Percentiles rank a stretch among this genome's conserved stretches.
These are phyloP conservation scores for Globisporangium canariense DNA, from an alignment of 352 stramenopile species.

Conservation along the genomic window DNA sequence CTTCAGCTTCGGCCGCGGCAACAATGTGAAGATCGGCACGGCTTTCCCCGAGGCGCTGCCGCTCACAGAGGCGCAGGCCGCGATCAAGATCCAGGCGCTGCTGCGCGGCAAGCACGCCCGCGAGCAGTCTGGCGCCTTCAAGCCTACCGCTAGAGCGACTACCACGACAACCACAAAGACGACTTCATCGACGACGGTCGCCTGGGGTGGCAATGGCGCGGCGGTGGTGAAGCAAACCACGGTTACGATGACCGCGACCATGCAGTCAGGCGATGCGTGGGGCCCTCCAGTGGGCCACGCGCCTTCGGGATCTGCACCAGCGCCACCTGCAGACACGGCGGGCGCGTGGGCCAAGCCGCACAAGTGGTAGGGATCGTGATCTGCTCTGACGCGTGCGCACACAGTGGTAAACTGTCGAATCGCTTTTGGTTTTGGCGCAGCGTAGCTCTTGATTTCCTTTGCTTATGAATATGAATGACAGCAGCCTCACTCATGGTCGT, in stretches of 20 bases:
- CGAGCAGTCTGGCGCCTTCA: constrained; percentile 18
- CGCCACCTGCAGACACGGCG: constrained; percentile 12
- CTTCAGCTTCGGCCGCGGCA: constrained; percentile 73
- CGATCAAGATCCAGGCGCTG: constrained; percentile 70
- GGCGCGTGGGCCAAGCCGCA: constrained; percentile 61
- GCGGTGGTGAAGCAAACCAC: constrained; percentile 9
- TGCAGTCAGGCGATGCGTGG: constrained; percentile 16
- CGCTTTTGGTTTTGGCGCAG: not conserved
- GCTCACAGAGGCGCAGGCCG: constrained; percentile 66
- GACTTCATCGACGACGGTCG: constrained; percentile 7
- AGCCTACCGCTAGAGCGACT: not conserved
- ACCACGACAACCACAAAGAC: constrained; percentile 10
- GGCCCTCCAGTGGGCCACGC: constrained; percentile 24
- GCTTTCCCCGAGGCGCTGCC: constrained; percentile 76
- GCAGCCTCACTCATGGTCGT: not conserved
- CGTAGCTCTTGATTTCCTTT: not conserved
- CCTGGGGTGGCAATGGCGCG: constrained; percentile 16
- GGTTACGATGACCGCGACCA: constrained; percentile 13
- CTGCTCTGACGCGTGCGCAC: not conserved
- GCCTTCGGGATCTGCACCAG: constrained; percentile 11
- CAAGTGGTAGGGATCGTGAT: constrained; percentile 40
- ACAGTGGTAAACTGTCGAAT: not conserved
- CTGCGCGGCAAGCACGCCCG: constrained; percentile 46
- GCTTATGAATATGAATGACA: not conserved
- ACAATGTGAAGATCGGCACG: constrained; percentile 76